Evolutionary conservation across 164 flowering plant genomes (phyloP), one percentile per base, ranked within the genome.

Genomic region (Paratinospora sagittata): DNA sequence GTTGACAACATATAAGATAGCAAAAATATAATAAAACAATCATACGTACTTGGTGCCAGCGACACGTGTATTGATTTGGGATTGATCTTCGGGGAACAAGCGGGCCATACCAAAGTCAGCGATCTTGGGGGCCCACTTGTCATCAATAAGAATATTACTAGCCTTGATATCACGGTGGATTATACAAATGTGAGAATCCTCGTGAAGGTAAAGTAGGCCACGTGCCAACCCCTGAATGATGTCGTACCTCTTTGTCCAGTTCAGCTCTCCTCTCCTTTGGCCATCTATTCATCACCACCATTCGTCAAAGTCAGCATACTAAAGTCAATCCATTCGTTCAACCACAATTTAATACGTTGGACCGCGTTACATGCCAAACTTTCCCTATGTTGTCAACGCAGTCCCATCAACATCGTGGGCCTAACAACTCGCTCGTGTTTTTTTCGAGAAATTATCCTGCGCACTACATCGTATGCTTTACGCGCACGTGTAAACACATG

Each of bases 71-170:
- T 88, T 83, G 49, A 95, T 88, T 45, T 92, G 96, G 0, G 98
- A 88, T 75, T 85, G 70, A 73, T 89, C 95, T 74, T 92, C 98
- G 0, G 87, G 87, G 78, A 75, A 92, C 45, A 95, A 93, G 23
- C 98, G 87, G 65, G 99, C 99, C 92, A 92, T 85, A 27, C 99
- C 99, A 77, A 95, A 92, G 78, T 95, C 99, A n/a, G 98, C 96
- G 27, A 95, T 93, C 77, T 95, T 95, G 0, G 99, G 95, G 26
- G 74, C 78, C 99, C 99, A 95, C 66, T 86, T 92, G 16, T 93
- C 92, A 58, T 95, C 99, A 0, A 92, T 90, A 2, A 95, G 79
- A 58, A 95, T 83, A 70, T 95, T 95, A 83, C 98, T 84, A 26
- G 98, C 99, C 78, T 92, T 95, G 80, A 95, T 90, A 70, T 95